A percentile compares a stretch with the other conserved stretches of the same genome.
Conservation (phyloP, 495 filamentous ascomycete species). For the Astrocystis sublimbata region DNA sequence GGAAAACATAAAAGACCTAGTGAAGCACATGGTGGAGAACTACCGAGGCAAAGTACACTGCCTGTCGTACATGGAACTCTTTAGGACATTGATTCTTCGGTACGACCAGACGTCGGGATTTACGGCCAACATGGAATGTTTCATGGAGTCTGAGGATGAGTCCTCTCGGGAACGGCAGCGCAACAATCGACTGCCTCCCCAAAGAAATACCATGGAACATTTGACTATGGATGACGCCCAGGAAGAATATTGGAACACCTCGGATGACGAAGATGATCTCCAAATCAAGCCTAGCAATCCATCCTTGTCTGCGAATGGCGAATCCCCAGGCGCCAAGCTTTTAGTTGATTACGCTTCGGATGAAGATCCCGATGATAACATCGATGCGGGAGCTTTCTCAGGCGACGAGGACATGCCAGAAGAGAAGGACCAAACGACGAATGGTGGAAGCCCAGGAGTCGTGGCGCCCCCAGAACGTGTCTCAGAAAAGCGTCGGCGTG, state of each 20-base stretch:
- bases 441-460: conserved; percentile 27
- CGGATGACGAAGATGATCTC: conserved; percentile 80
- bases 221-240: conserved; percentile 72
- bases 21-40: conserved; percentile 83
- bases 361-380: conserved; percentile 63
- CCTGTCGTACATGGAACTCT: conserved; percentile 86
- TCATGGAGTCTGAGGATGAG: conserved; percentile 50
- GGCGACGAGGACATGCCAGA: conserved; percentile 51
- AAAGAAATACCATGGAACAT: conserved; percentile 68
- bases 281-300: conserved; percentile 33
- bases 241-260: conserved; percentile 93
- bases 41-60: conserved; percentile 77
- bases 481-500: conserved; percentile 87
- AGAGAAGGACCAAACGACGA: conserved; percentile 22
- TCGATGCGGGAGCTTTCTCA: conserved; percentile 36
- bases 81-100: conserved; percentile 68
- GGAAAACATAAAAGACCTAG: conserved; percentile 78
- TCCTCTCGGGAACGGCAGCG: conserved; percentile 57
- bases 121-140: conserved; percentile 58
- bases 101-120: conserved; percentile 84
- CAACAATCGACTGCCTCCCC: conserved; percentile 68
- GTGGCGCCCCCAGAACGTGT: conserved; percentile 68
- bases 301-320: conserved; percentile 39
- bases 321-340: conserved; percentile 64
- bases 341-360: conserved; percentile 92